Base-by-base conservation (phyloP, 148 eudicot species). In the Rhododendron henanense region DNA sequence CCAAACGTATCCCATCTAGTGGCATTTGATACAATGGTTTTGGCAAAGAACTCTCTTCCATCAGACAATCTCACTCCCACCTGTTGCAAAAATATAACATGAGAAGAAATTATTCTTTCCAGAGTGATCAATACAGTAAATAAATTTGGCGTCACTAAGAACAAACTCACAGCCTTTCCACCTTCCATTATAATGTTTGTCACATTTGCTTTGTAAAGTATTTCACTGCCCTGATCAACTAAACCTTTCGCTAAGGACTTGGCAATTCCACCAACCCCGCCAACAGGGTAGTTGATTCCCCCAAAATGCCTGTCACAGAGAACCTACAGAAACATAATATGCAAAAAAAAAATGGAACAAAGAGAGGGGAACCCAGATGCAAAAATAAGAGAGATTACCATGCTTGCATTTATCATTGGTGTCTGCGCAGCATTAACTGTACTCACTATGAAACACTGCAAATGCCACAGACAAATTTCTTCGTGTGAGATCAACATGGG, bases 1-100 rank as follows among this genome's bases (percentile, higher is more conserved):
- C 99, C 99, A 88, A 96, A 96, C 21, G 99, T 96, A 86, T 96
- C 99, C 99, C 99, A 96, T 92, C 99, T 93, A 78, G 99, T 96
- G 51, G 99, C 99, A 91, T 95, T 96, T 76, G 99, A 96, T 85
- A 96, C 92, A 82, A 96, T 86, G 86, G 98, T 94, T 90, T 93
- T 94, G 84, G 93, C 98, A 88, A 91, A 91, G 81, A 92, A 92
- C 50, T 93, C 90, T 53, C 94, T 95, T 90, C 99, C 99, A 92
- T 95, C 92, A 37, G 98, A 93, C 82, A 96, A 89, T 75, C 90
- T 94, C 79, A 95, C 99, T 83, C 99, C 99, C 71, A 93, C 94
- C 99, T 96, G 78, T 45, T 85, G 14, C 63, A 35, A 61, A 83
- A 25, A 33, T 84, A 87, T 7, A 71, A 84, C 78, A 63, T 81